phyloP scores from a whole-genome alignment of 2,329 filamentous ascomycete genomes.

The Apiospora saccharicola region DNA sequence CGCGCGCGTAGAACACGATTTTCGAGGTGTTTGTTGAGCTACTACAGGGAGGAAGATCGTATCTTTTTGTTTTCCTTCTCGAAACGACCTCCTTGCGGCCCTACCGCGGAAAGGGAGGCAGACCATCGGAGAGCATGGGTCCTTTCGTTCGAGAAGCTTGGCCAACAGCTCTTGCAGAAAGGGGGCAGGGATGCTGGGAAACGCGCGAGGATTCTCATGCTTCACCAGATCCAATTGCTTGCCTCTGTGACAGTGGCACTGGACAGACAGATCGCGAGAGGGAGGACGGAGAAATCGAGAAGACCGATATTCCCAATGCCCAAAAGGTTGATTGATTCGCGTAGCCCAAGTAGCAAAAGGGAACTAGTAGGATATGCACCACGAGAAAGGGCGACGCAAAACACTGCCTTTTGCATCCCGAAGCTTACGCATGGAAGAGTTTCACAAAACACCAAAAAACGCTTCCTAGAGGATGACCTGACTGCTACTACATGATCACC shows the following conservation, averaged over 20 bases:
- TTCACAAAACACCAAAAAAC: not conserved
- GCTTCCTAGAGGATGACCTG: not conserved
- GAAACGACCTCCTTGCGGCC: conserved; percentile 5
- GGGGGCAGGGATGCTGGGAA: not conserved
- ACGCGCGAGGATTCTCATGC: no score
- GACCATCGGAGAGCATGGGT: not conserved
- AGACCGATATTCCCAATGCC: not conserved
- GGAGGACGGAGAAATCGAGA: not conserved
- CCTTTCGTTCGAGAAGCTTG: not conserved
- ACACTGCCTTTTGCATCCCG: conserved; percentile 11
- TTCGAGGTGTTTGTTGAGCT: not conserved
- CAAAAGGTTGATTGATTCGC: not conserved
- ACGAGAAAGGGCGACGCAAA: not conserved
- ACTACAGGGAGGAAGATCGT: not conserved
- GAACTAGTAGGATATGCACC: conserved; percentile 1
- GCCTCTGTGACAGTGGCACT: not conserved
- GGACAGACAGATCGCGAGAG: not conserved
- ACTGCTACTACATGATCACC: not conserved
- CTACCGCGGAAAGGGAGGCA: not conserved
- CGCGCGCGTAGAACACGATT: not conserved
- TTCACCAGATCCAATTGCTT: not conserved
- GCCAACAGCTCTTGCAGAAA: not conserved
- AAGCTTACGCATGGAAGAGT: conserved; percentile 19
- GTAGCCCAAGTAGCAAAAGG: not conserved
- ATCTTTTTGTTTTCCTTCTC: not conserved